A percentile compares a stretch with the other conserved stretches of the same genome.
These are phyloP conservation scores for Pistacia atlantica DNA, from an alignment of 345 rosid genomes.

Conservation along the genomic window DNA sequence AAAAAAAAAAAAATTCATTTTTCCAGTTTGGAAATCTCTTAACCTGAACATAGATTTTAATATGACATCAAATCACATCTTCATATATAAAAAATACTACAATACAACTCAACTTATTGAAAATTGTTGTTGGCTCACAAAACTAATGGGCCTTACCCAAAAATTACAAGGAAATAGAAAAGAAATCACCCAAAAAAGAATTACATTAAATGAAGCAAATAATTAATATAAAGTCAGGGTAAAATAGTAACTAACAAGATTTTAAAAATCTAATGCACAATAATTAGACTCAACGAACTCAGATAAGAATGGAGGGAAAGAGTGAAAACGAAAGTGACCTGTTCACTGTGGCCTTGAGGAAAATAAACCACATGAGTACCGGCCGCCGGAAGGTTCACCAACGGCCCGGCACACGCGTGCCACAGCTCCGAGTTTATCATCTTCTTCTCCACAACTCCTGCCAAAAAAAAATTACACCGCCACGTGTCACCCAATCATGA, in stretches of 20 bases:
- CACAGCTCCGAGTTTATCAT: conserved; percentile 68
- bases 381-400: conserved; percentile 62
- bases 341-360: conserved; percentile 85
- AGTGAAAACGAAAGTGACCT: conserved; percentile 33
- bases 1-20: too few species aligned
- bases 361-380: conserved; percentile 73
- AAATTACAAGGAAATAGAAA: too few species aligned
- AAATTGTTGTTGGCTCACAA: too few species aligned
- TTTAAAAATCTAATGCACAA: not conserved
- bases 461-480: conserved; percentile 4
- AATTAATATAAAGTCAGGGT: not conserved
- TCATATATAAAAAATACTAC: too few species aligned
- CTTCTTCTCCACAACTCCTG: conserved; percentile 54
- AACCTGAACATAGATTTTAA: too few species aligned
- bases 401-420: conserved; percentile 78
- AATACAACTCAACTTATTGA: too few species aligned
- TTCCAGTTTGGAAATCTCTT: too few species aligned
- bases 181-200: not conserved
- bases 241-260: conserved; percentile 2
- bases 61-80: too few species aligned
- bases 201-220: not conserved
- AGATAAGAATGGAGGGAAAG: not conserved
- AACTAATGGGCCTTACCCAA: too few species aligned
- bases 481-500: conserved; percentile 31
- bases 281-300: not conserved